These are phyloP conservation scores for Drechslera avenae DNA, from an alignment of 2,329 filamentous ascomycete genomes.

Conservation along the genomic window DNA sequence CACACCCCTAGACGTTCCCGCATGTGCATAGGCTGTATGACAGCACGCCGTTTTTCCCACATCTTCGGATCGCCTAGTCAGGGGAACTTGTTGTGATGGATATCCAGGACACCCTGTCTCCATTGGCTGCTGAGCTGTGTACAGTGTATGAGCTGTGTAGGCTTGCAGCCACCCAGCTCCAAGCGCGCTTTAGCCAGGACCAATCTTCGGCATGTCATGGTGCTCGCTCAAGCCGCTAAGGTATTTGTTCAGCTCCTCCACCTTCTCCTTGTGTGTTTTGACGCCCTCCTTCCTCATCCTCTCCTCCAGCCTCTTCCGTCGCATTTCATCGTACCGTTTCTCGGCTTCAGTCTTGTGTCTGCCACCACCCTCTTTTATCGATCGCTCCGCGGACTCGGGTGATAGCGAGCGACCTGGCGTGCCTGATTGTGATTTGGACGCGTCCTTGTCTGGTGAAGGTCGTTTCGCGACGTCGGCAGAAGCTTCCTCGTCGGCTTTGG, in stretches of 20 bases:
- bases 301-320: constrained; percentile 81
- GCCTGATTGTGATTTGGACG: constrained; percentile 25
- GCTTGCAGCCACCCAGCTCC: background rate
- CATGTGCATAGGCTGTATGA: no score
- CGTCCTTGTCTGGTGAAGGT: constrained; percentile 8
- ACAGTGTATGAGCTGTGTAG: background rate
- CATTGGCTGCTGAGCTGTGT: background rate
- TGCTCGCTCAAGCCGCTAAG: constrained; percentile 91
- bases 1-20: no score
- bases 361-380: constrained; percentile 33
- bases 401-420: constrained; percentile 42
- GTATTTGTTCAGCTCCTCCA: constrained; percentile 94
- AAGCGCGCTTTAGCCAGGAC: constrained; percentile 56
- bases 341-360: constrained; percentile 82
- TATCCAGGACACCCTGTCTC: no score
- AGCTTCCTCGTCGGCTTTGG: constrained; percentile 14
- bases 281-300: constrained; percentile 81
- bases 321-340: constrained; percentile 76
- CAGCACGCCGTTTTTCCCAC: no score
- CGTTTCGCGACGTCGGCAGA: constrained; percentile 29
- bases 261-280: constrained; percentile 95
- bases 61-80: background rate
- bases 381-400: constrained; percentile 37
- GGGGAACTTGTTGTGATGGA: no score
- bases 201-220: constrained; percentile 80